Percentiles rank a stretch among this genome's conserved stretches.
Evolutionary conservation across 768 basidiomycete genomes (phyloP).

Genomic region (Lentinus brumalis): DNA sequence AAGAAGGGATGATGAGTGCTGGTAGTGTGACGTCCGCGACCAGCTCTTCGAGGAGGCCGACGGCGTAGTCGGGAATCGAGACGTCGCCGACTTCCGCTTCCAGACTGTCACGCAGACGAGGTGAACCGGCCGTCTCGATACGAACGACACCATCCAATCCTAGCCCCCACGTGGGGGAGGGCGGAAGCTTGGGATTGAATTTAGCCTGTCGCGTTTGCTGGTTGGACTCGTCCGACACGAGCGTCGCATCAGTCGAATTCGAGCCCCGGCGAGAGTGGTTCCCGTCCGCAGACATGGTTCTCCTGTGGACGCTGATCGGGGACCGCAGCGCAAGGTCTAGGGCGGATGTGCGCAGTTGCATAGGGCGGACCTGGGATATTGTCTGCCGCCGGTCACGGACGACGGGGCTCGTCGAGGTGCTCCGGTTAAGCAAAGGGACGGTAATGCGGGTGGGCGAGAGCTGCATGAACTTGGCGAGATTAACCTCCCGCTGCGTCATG

Average conservation of each 20-base stretch:
- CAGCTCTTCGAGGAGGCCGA: conserved; percentile 45
- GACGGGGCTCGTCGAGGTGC: not conserved
- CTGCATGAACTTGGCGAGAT: conserved; percentile 16
- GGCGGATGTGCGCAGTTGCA: conserved; percentile 16
- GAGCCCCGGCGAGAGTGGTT: conserved; percentile 14
- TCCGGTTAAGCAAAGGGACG: not conserved
- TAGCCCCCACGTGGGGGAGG: not conserved
- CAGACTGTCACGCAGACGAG: conserved; percentile 41
- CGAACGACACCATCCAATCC: not conserved
- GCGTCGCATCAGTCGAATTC: conserved; percentile 12
- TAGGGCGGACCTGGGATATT: conserved; percentile 15
- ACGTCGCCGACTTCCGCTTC: conserved; percentile 35
- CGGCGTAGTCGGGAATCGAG: conserved; percentile 46
- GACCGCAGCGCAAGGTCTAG: conserved; percentile 11
- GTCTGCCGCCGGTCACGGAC: conserved; percentile 11
- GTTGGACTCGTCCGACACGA: conserved; percentile 10
- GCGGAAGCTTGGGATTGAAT: not conserved
- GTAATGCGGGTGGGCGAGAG: conserved; percentile 16
- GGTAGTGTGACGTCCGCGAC: conserved; percentile 12
- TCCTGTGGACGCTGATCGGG: not conserved
- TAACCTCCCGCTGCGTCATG: conserved; percentile 8
- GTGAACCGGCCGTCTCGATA: conserved; percentile 12
- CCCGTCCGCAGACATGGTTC: conserved; percentile 15
- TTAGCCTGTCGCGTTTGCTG: not conserved
- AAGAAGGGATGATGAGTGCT: not conserved